Conservation (phyloP, 805 yeast species). For the Tetrapisispora namnaoensis region DNA sequence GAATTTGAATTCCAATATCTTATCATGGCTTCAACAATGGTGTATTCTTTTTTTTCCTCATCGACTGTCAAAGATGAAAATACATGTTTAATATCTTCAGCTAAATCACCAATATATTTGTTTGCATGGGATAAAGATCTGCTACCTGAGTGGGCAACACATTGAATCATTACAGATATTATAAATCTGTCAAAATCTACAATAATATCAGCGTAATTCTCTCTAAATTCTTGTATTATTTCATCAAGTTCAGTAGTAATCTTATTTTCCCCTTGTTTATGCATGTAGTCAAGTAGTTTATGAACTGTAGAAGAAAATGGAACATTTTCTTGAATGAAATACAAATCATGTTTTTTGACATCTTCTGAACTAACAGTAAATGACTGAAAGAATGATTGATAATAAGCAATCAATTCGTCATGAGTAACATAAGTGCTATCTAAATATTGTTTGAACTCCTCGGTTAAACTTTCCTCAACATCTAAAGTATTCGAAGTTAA, state of each 20-base stretch:
- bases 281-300: slow-evolving; percentile 31
- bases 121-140: slow-evolving; percentile 76
- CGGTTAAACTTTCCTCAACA: slow-evolving; percentile 63
- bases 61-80: slow-evolving; percentile 24
- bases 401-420: slow-evolving; percentile 32
- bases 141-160: slow-evolving; percentile 73
- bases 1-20: slow-evolving; percentile 59
- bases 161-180: slow-evolving; percentile 55
- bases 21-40: slow-evolving; percentile 48
- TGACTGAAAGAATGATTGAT: slow-evolving; percentile 23
- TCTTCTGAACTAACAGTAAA: slow-evolving; percentile 20
- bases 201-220: slow-evolving; percentile 24
- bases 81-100: slow-evolving; percentile 30
- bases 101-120: slow-evolving; percentile 39
- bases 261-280: slow-evolving; percentile 26
- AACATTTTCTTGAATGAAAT: slow-evolving; percentile 31
- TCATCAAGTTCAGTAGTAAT: slow-evolving; percentile 24
- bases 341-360: slow-evolving; percentile 27
- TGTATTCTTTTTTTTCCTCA: slow-evolving; percentile 27
- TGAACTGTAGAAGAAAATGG: slow-evolving; percentile 32
- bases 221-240: slow-evolving; percentile 25
- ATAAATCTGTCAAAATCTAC: slow-evolving; percentile 36
- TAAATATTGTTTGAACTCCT: slow-evolving; percentile 41
- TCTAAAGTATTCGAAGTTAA: slow-evolving; percentile 59
- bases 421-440: slow-evolving; percentile 33